Conservation (phyloP, 2,329 filamentous ascomycete genomes). For the Penicillium sp. region DNA sequence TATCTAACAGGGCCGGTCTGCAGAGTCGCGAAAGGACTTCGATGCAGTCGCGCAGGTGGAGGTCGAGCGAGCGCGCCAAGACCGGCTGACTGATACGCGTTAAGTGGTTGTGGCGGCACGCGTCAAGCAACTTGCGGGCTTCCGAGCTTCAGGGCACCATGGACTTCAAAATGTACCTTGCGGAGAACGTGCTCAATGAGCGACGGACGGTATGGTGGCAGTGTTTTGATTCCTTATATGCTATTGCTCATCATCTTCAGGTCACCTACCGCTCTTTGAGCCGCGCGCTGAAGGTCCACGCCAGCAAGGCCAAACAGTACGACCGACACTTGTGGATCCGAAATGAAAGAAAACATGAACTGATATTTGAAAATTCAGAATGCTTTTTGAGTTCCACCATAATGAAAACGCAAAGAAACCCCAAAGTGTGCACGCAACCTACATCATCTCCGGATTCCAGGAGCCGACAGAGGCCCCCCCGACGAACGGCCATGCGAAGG, state of each 20-base stretch:
- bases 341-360: neutral
- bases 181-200: slow-evolving; percentile 76
- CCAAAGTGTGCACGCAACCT: slow-evolving; percentile 85
- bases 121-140: slow-evolving; percentile 29
- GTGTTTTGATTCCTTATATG: neutral
- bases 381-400: slow-evolving; percentile 83
- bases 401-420: slow-evolving; percentile 76
- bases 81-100: slow-evolving; percentile 48
- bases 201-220: slow-evolving; percentile 65
- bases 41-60: slow-evolving; percentile 8
- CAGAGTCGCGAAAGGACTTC: slow-evolving; percentile 9
- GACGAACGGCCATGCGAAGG: slow-evolving; percentile 57
- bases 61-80: slow-evolving; percentile 37
- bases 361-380: slow-evolving; percentile 56
- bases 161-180: slow-evolving; percentile 73
- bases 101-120: slow-evolving; percentile 41
- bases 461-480: slow-evolving; percentile 39
- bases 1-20: neutral
- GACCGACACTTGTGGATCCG: slow-evolving; percentile 31
- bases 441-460: slow-evolving; percentile 76
- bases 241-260: slow-evolving; percentile 50
- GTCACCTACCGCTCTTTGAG: slow-evolving; percentile 86
- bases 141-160: slow-evolving; percentile 32
- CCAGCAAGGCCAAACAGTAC: slow-evolving; percentile 87
- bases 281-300: slow-evolving; percentile 79